Conservation (phyloP, 1,139 yeast genomes). For the Saccharomycopsis hybrid region DNA sequence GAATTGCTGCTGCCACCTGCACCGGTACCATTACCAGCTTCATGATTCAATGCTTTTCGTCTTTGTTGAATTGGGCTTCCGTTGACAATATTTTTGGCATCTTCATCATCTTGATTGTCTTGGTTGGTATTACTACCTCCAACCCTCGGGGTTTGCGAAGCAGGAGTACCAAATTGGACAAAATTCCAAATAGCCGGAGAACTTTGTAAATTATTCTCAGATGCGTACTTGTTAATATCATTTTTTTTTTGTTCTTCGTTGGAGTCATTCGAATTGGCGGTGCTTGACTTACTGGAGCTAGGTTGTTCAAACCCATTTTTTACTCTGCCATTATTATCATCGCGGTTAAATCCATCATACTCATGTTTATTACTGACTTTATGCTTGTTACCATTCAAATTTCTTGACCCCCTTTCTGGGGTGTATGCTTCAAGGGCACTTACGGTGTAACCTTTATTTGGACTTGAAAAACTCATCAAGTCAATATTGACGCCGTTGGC, state of each 20-base stretch:
- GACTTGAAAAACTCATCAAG: slow-evolving; percentile 28
- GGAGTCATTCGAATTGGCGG: slow-evolving; percentile 23
- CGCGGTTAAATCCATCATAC: neutral
- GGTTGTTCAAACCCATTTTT: neutral
- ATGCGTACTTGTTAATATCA: slow-evolving; percentile 6
- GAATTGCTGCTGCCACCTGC: neutral
- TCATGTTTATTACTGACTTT: neutral
- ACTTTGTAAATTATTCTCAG: slow-evolving; percentile 30
- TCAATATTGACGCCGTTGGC: slow-evolving; percentile 18
- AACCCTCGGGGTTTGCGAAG: slow-evolving; percentile 16
- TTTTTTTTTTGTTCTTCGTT: slow-evolving; percentile 8
- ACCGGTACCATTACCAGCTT: neutral
- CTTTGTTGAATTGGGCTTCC: slow-evolving; percentile 17
- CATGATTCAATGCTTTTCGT: slow-evolving; percentile 15
- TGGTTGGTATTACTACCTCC: slow-evolving; percentile 30
- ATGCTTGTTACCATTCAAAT: slow-evolving; percentile 21
- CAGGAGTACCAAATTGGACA: slow-evolving; percentile 68
- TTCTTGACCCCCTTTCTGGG: slow-evolving; percentile 62
- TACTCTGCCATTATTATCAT: neutral
- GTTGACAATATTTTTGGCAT: slow-evolving; percentile 4
- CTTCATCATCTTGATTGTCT: slow-evolving; percentile 25
- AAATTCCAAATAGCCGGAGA: slow-evolving; percentile 78
- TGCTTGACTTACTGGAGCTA: neutral
- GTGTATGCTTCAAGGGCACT: slow-evolving; percentile 75
- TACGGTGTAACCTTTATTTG: slow-evolving; percentile 38